Evolutionary conservation across 179 eudicot species (phyloP).

Genomic region (Amaranthus tricolor): DNA sequence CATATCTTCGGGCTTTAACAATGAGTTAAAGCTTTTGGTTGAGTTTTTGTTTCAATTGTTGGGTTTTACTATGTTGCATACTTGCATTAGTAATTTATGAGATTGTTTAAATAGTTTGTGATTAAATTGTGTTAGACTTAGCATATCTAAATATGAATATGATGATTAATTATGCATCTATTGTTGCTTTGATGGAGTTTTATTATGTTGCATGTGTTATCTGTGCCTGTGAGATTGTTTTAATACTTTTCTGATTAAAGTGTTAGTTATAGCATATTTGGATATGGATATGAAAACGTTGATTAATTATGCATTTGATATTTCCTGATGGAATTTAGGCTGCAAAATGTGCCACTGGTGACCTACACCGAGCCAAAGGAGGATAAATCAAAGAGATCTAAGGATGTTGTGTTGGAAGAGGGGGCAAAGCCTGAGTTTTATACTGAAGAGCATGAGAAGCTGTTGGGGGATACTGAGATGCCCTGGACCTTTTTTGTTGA

Average conservation of each 20-base stretch:
- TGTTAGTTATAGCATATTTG: too few relatives aligned
- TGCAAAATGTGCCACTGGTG: conserved; percentile 62
- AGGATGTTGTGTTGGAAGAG: conserved; percentile 37
- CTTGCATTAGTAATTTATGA: background rate
- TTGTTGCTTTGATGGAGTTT: too few relatives aligned
- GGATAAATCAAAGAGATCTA: conserved; percentile 27
- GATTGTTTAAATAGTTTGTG: background rate
- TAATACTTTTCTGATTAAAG: too few relatives aligned
- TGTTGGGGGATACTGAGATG: conserved; percentile 66
- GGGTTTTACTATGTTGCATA: background rate
- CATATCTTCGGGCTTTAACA: too few relatives aligned
- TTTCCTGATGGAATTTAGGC: conserved; percentile 36
- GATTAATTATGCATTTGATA: background rate
- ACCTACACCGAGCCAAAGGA: conserved; percentile 57
- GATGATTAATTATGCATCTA: too few relatives aligned
- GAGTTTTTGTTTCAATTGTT: background rate
- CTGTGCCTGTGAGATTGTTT: too few relatives aligned
- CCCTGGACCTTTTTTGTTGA: conserved; percentile 77
- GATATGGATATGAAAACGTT: too few relatives aligned
- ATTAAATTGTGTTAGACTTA: background rate
- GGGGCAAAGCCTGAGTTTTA: conserved; percentile 74
- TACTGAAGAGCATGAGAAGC: conserved; percentile 78
- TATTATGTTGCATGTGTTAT: too few relatives aligned
- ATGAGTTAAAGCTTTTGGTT: too few relatives aligned
- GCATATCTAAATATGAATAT: background rate